Conservation (phyloP, 345 rosid genomes). For the Euphorbia pulcherrima region DNA sequence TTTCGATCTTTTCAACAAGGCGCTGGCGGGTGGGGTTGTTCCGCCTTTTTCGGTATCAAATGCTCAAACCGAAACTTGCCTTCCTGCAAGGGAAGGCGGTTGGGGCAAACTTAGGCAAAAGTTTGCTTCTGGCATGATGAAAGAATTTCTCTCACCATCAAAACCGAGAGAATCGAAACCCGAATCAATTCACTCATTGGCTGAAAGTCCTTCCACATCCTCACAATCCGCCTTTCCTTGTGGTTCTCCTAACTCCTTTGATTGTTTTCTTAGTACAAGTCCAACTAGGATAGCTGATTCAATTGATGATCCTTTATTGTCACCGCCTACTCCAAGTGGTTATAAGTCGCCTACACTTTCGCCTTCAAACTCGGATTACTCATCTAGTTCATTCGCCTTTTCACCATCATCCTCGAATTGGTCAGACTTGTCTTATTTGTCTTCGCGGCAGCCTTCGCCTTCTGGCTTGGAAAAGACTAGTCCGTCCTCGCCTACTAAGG, state of each 20-base stretch:
- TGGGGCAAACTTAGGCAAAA: slow-evolving; percentile 63
- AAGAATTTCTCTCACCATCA: slow-evolving; percentile 45
- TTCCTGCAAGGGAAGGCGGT: slow-evolving; percentile 58
- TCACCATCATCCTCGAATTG: slow-evolving; percentile 70
- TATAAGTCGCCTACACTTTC: slow-evolving; percentile 61
- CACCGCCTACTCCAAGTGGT: slow-evolving; percentile 33
- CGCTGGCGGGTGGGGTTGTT: slow-evolving; percentile 64
- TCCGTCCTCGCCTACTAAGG: slow-evolving; percentile 24
- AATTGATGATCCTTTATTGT: slow-evolving; percentile 24
- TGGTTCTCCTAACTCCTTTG: slow-evolving; percentile 47
- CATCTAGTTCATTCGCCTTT: slow-evolving; percentile 53
- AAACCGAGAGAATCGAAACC: slow-evolving; percentile 30
- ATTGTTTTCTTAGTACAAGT: slow-evolving; percentile 27
- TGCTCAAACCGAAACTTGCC: slow-evolving; percentile 52
- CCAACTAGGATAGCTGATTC: slow-evolving; percentile 27
- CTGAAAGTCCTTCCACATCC: slow-evolving; percentile 24
- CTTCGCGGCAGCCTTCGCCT: slow-evolving; percentile 66
- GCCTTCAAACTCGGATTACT: slow-evolving; percentile 65
- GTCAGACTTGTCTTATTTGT: slow-evolving; percentile 56
- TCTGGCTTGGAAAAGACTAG: slow-evolving; percentile 41
- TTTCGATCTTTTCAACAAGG: slow-evolving; percentile 59
- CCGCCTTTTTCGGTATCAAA: slow-evolving; percentile 49
- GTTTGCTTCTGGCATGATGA: slow-evolving; percentile 51
- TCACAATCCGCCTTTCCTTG: slow-evolving; percentile 37
- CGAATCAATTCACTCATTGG: slow-evolving; percentile 18